phyloP scores from a whole-genome alignment of 352 stramenopile genomes.

The Phytophthora podocarpi region DNA sequence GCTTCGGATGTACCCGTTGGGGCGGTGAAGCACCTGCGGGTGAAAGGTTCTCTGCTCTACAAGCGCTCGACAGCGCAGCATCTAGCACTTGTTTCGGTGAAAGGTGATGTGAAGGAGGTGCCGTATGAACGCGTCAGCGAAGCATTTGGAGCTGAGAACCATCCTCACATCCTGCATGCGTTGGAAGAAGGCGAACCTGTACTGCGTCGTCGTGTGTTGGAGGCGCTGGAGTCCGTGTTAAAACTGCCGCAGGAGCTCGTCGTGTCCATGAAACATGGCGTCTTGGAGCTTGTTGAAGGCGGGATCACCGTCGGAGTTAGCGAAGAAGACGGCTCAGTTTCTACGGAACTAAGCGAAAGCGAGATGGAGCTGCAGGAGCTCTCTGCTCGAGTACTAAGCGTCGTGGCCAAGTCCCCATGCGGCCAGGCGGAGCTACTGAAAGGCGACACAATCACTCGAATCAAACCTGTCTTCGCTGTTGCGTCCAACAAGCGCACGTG shows the following conservation, averaged over 20 bases:
- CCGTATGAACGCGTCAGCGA: conserved; percentile 69
- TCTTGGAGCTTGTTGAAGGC: conserved; percentile 59
- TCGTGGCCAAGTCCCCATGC: conserved; percentile 51
- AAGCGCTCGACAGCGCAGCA: conserved; percentile 69
- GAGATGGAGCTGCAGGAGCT: conserved; percentile 59
- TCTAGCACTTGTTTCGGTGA: conserved; percentile 58
- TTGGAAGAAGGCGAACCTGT: conserved; percentile 58
- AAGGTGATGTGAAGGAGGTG: conserved; percentile 53
- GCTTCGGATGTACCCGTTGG: not conserved
- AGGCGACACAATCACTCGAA: conserved; percentile 39
- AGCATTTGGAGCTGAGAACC: conserved; percentile 74
- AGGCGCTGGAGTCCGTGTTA: conserved; percentile 54
- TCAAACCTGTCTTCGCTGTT: conserved; percentile 53
- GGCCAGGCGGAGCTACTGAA: conserved; percentile 48
- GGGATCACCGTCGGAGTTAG: conserved; percentile 12
- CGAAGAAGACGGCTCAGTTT: not conserved
- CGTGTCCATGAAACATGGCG: conserved; percentile 63
- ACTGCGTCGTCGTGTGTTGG: conserved; percentile 57
- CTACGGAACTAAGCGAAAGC: conserved; percentile 18
- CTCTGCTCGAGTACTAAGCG: conserved; percentile 54
- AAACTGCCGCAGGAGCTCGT: conserved; percentile 64
- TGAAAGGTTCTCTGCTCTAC: conserved; percentile 61
- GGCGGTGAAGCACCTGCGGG: conserved; percentile 58
- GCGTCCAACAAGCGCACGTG: conserved; percentile 35
- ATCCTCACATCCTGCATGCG: conserved; percentile 65